Evolutionary conservation across 116 monocot genomes (phyloP), one percentile per base, ranked within the genome.

Genomic region (Trichopus zeylanicus): DNA sequence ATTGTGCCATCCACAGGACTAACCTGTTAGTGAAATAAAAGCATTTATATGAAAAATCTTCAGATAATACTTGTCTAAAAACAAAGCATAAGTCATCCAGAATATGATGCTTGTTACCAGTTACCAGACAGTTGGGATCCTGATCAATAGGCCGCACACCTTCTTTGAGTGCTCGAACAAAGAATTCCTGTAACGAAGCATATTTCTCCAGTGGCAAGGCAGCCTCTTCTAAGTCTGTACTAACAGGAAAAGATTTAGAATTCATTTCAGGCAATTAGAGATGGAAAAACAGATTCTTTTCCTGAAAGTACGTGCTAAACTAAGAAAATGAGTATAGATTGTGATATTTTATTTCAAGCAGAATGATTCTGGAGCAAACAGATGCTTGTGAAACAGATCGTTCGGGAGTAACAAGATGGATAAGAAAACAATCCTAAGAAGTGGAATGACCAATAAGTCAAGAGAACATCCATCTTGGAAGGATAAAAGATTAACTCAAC

Each of bases 71-170:
- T 25, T 53, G 0, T 21, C 23, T 31, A 53, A 31, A 52, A 5
- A 21, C 13, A 20, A 34, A 24, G 22, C 21, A 35, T 58, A 58
- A 21, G 18, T 58, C 16, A 34, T 46, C 34, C 48, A 65, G 15
- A 60, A 72, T 18, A 74, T 46, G 29, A 8, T 72, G 70, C 26
- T 60, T 72, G 87, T 90, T 90, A 95, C 86, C 86, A 76, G 82
- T 89, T 89, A 94, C 94, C 90, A 95, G 87, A 72, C 86, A 90
- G 61, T 95, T 84, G 56, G 81, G 79, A 63, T 95, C 78, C 47
- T 53, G 32, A 53, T 95, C 73, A 52, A 90, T 73, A 64, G 86
- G 75, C 65, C 95, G 78, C 47, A 70, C 81, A 42, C 95, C 95
- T 63, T 76, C 81, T 76, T 79, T 90, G 24, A 95, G 81, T 22